Base-by-base conservation (phyloP, 768 basidiomycete species). In the Fomitopsis serialis region DNA sequence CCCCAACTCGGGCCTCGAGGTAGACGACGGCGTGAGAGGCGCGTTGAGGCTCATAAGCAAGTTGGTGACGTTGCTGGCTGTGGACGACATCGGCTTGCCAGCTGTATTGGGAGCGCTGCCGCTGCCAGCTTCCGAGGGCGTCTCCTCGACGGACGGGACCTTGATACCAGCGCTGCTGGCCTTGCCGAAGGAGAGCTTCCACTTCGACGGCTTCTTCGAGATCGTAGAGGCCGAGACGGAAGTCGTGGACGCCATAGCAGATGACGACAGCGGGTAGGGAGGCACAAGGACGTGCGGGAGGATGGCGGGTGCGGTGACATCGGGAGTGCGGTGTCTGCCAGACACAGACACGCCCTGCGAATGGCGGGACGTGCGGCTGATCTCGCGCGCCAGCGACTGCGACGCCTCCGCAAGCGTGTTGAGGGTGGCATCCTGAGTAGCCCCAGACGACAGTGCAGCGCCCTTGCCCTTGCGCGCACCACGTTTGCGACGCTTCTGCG, bases 401-500 rank as follows among this genome's bases (percentile, higher is more conserved):
- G 89, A 89, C 1, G 88, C 91, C 53, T 76, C 78, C 17, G 90
- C 92, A 37, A 95, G 80, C 4, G 82, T 85, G 21, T 78, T 77
- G 54, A 90, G 72, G 5, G 82, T 83, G 50, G 78, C 77, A 54
- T 86, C 84, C 50, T 54, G 60, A 4, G 70, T 64, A n/a, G 66
- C 53, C 12, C 52, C 45, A n/a, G 70, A 53, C 9, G 71, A 64
- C n/a, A 69, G 59, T 17, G 66, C 65, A 12, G 67, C 66, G 62
- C 87, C 80, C 70, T 88, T 90, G 63, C 87, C 87, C 72, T 91
- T 94, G 49, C 94, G 79, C 2, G 85, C 82, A 37, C 93, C 92
- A 48, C 93, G 79, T 69, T 91, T 94, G 54, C 90, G 79, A 24
- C 90, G 78, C 70, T 86, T 93, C 66, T 81, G 83, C 43, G 79